These are phyloP conservation scores for Chrysophaeum taylorii DNA, from an alignment of 352 stramenopile species.

Conservation along the genomic window DNA sequence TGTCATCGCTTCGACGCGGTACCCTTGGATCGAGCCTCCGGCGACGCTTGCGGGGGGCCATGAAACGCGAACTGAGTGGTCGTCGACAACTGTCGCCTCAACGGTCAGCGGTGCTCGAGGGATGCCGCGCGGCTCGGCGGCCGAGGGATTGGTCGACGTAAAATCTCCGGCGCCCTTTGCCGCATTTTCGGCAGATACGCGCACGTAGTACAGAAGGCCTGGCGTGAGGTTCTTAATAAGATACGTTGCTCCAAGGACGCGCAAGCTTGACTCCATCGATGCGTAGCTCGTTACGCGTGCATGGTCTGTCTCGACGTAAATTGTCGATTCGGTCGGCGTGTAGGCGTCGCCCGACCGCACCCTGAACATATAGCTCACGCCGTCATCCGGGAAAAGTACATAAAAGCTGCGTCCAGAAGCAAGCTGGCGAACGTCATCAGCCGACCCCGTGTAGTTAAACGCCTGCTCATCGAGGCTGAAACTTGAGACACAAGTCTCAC, in stretches of 20 bases:
- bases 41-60: slow-evolving; percentile 19
- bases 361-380: slow-evolving; percentile 44
- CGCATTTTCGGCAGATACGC: slow-evolving; percentile 81
- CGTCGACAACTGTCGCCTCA: slow-evolving; percentile 30
- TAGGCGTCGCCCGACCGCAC: slow-evolving; percentile 26
- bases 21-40: slow-evolving; percentile 9
- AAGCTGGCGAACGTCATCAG: slow-evolving; percentile 33
- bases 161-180: slow-evolving; percentile 42
- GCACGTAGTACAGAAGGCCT: slow-evolving; percentile 72
- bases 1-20: slow-evolving; percentile 25
- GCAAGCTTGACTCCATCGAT: slow-evolving; percentile 42
- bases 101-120: slow-evolving; percentile 29
- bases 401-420: slow-evolving; percentile 36
- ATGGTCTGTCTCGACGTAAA: slow-evolving; percentile 37
- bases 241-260: slow-evolving; percentile 40
- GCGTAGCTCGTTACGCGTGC: slow-evolving; percentile 32
- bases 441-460: slow-evolving; percentile 35
- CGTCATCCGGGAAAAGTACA: slow-evolving; percentile 40
- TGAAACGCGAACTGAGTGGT: slow-evolving; percentile 31
- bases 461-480: slow-evolving; percentile 41
- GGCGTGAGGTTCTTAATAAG: slow-evolving; percentile 61
- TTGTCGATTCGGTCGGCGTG: slow-evolving; percentile 24
- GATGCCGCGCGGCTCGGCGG: slow-evolving; percentile 26
- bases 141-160: slow-evolving; percentile 30
- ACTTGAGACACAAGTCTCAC: slow-evolving; percentile 35